Conservation (phyloP, 2,329 filamentous ascomycete genomes). For the Fusarium circinatum region DNA sequence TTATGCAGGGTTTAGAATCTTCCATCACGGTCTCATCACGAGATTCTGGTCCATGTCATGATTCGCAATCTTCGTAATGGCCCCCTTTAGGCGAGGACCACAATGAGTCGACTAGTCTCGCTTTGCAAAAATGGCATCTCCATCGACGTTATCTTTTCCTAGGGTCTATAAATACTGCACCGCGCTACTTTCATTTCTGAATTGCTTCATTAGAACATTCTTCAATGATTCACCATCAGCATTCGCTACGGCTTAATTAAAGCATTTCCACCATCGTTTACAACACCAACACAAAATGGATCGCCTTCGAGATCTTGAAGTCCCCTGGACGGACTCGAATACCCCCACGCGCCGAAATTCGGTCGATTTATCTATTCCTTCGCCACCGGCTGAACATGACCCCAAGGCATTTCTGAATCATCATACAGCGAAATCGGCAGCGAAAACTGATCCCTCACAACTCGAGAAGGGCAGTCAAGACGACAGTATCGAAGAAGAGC, state of each 20-base stretch:
- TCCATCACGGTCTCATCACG: constrained; percentile 34
- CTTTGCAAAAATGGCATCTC: neutral
- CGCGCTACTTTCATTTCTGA: neutral
- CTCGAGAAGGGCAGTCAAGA: constrained; percentile 22
- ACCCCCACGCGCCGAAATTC: constrained; percentile 42
- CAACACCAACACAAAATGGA: constrained; percentile 24
- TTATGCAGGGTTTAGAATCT: constrained; percentile 25
- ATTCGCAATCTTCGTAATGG: constrained; percentile 34
- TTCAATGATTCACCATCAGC: constrained; percentile 7
- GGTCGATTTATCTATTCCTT: constrained; percentile 6
- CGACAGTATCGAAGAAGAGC: neutral
- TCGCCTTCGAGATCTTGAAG: constrained; percentile 33
- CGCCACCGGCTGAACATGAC: constrained; percentile 18
- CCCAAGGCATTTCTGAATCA: constrained; percentile 21
- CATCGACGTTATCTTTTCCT: neutral
- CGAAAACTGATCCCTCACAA: constrained; percentile 3
- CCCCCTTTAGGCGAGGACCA: constrained; percentile 24
- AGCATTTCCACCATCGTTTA: neutral
- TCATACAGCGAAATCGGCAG: neutral
- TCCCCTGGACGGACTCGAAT: constrained; percentile 41
- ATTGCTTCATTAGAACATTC: neutral
- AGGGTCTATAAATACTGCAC: constrained; percentile 21
- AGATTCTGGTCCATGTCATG: constrained; percentile 32
- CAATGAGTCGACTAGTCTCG: constrained; percentile 19
- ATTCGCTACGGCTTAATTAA: neutral